Evolutionary conservation across 768 basidiomycete genomes (phyloP).

Genomic region (Pisolithus sp.): DNA sequence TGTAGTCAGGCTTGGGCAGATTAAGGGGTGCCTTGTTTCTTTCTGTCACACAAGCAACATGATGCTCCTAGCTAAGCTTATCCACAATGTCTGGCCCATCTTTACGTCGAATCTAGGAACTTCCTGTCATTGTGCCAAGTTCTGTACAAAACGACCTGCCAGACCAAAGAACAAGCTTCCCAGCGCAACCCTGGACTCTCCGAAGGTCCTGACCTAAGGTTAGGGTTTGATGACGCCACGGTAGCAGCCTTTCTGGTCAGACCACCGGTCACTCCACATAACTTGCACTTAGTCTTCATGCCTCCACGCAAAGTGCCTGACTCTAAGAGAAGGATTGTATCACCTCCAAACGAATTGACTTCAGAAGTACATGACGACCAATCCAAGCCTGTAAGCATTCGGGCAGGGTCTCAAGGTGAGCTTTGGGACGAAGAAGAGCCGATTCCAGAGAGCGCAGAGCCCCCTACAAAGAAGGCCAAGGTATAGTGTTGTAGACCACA

Average conservation of each 20-base stretch:
- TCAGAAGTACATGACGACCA: background rate
- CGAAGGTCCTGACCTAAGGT: background rate
- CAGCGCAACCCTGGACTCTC: too few species aligned
- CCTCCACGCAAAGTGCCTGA: background rate
- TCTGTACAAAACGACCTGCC: background rate
- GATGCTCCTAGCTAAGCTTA: too few species aligned
- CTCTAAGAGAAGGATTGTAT: background rate
- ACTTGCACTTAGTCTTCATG: background rate
- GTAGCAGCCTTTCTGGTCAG: background rate
- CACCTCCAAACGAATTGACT: background rate
- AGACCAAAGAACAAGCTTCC: background rate
- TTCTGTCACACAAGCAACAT: too few species aligned
- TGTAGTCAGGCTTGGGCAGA: too few species aligned
- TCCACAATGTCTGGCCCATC: too few species aligned
- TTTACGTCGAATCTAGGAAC: too few species aligned
- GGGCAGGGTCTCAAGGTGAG: background rate
- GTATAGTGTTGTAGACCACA: background rate
- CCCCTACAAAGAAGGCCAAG: background rate
- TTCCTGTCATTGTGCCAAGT: background rate
- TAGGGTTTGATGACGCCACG: background rate
- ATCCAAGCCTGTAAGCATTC: background rate
- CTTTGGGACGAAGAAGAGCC: conserved; percentile 1
- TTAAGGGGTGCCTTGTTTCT: too few species aligned
- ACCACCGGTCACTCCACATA: too few species aligned
- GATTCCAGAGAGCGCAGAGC: background rate